Evolutionary conservation across 495 filamentous ascomycete genomes (phyloP), one percentile per base, ranked within the genome.

Genomic region (Xylaria bambusicola): DNA sequence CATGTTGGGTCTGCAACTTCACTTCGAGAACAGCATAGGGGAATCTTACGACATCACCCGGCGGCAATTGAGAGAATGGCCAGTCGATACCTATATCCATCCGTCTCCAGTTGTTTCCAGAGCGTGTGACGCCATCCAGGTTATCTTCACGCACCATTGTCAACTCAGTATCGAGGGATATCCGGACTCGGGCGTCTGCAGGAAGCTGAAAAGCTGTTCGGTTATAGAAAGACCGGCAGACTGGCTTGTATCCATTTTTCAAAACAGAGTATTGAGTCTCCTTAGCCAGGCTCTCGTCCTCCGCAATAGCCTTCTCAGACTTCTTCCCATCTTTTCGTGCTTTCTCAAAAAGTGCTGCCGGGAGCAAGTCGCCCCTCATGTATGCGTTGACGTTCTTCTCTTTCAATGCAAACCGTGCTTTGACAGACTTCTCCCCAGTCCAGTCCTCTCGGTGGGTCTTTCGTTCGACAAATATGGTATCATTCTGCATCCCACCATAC

Each of bases 401-500:
- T 78, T 99, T 99, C 49, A 93, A 76, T 12, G 88, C 80, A 70
- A 99, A 98, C 38, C 94, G 88, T 6, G 95, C 94, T 73, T 99
- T 99, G 69, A 99, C 94, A 0, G 92, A 97, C 74, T 98, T 97
- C 71, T 98, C 94, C 15, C 94, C 94, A 0, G 94, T 99, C 94
- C 94, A 99, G 72, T 99, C 94, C 72, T 99, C 94, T 10, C 94
- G 88, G 75, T 99, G 94, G 6, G 94, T 98, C 76, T 99, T 99
- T 35, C 94, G 83, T 79, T 99, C 94, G 46, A 99, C 89, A 69
- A 98, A 99, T 36, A 98, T 93, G 40, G 91, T 92, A 62, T 97
- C 91, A 52, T 78, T 89, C 55, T 93, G 84, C 93, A 98, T 97
- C 18, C 89, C 92, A 59, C 94, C 94, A 67, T 99, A 99, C 94